Conservation (phyloP, 176 grass and related monocot genomes). For the Tuctoria greenei region DNA sequence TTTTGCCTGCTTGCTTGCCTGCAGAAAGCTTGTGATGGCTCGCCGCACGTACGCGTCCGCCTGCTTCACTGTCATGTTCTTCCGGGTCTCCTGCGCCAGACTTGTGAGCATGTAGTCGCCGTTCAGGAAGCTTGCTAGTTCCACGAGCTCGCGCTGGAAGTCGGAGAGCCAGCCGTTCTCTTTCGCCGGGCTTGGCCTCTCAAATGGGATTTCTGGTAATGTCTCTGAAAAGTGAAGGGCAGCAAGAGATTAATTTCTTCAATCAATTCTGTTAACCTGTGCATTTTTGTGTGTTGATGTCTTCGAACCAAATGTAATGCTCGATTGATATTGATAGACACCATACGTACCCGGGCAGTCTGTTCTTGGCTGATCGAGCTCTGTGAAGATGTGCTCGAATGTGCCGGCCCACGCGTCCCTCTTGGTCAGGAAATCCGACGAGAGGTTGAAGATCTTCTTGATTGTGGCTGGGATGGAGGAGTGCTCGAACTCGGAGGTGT, state of each 20-base stretch:
- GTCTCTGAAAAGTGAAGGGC: slow-evolving; percentile 39
- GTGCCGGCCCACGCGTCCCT: slow-evolving; percentile 95
- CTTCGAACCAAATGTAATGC: neutral
- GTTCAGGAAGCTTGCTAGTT: slow-evolving; percentile 68
- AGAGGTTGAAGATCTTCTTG: slow-evolving; percentile 83
- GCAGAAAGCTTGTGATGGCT: slow-evolving; percentile 60
- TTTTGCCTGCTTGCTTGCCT: slow-evolving; percentile 66
- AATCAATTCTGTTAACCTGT: neutral
- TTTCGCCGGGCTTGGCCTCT: slow-evolving; percentile 45
- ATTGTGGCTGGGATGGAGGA: slow-evolving; percentile 93
- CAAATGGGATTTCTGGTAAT: slow-evolving; percentile 55
- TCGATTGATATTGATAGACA: neutral
- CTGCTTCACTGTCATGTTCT: slow-evolving; percentile 77
- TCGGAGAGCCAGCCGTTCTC: slow-evolving; percentile 66
- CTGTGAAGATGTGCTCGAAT: slow-evolving; percentile 65
- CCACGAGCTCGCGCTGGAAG: slow-evolving; percentile 72
- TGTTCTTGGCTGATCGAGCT: slow-evolving; percentile 63
- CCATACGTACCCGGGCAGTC: slow-evolving; percentile 74
- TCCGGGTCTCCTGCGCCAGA: slow-evolving; percentile 42
- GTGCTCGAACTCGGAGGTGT: slow-evolving; percentile 79
- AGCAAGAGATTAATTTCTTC: neutral
- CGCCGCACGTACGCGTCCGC: slow-evolving; percentile 58
- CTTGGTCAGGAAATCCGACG: slow-evolving; percentile 70
- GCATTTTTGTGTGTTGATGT: neutral
- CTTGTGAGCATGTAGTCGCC: slow-evolving; percentile 79